Percentiles rank a stretch among this genome's conserved stretches.
Conservation (phyloP, 257 asterid species). For the Penstemon barbatus region DNA sequence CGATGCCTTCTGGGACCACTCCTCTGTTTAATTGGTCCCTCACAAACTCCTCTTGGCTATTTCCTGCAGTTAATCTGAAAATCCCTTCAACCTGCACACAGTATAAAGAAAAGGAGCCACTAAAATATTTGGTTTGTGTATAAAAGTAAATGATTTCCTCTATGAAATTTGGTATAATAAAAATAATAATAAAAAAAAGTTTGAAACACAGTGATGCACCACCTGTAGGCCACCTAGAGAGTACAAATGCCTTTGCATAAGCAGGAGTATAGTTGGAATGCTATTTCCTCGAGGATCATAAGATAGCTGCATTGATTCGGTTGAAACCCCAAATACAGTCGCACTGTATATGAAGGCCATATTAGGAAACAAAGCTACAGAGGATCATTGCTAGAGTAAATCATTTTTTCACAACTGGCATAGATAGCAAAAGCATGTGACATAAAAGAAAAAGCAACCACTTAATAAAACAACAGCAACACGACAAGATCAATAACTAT, state of each 20-base stretch:
- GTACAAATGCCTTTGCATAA: conserved; percentile 82
- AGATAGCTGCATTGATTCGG: conserved; percentile 97
- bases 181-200: neutral
- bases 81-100: conserved; percentile 87
- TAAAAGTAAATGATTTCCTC: neutral
- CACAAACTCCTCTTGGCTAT: conserved; percentile 95
- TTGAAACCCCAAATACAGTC: conserved; percentile 97
- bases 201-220: conserved; percentile 34
- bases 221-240: conserved; percentile 92
- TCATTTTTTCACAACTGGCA: neutral
- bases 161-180: neutral
- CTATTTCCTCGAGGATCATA: conserved; percentile 88
- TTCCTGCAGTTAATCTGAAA: conserved; percentile 92
- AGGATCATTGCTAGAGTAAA: neutral
- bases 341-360: conserved; percentile 53
- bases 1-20: conserved; percentile 79
- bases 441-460: neutral
- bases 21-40: conserved; percentile 91
- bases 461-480: neutral
- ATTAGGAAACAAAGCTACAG: conserved; percentile 2
- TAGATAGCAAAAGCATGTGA: conserved; percentile 13
- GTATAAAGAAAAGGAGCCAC: neutral
- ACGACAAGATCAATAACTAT: conserved; percentile 8
- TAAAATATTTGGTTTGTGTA: conserved; percentile 8
- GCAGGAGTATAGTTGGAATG: conserved; percentile 87